Conservation (phyloP, 2,329 filamentous ascomycete genomes). For the Gyromitra esculenta region DNA sequence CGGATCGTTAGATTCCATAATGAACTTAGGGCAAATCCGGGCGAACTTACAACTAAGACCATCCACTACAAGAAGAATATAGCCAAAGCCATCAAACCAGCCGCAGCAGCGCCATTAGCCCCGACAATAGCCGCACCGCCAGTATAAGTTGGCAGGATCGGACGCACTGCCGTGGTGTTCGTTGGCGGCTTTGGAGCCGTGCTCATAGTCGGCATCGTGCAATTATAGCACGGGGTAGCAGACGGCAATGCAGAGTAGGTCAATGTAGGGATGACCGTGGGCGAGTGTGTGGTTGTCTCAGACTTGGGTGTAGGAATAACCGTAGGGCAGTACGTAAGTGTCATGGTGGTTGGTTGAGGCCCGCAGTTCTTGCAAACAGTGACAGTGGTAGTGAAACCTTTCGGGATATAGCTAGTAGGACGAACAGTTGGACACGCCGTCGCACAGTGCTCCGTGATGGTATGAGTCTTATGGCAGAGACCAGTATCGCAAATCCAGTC, state of each 20-base stretch:
- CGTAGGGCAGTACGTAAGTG: slow-evolving; percentile 49
- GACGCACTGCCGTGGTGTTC: slow-evolving; percentile 28
- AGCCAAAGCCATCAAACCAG: slow-evolving; percentile 29
- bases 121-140: slow-evolving; percentile 37
- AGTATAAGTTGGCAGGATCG: slow-evolving; percentile 36
- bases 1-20: not conserved
- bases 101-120: slow-evolving; percentile 24
- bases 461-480: slow-evolving; percentile 49
- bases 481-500: slow-evolving; percentile 46
- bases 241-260: slow-evolving; percentile 14
- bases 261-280: slow-evolving; percentile 1
- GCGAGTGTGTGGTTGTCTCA: slow-evolving; percentile 18
- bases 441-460: slow-evolving; percentile 49
- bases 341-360: slow-evolving; percentile 48
- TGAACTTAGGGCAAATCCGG: too few relatives aligned
- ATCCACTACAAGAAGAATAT: slow-evolving; percentile 37
- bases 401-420: slow-evolving; percentile 42
- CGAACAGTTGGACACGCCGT: slow-evolving; percentile 46
- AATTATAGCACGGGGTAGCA: slow-evolving; percentile 24
- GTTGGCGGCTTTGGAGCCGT: slow-evolving; percentile 22
- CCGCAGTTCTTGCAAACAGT: slow-evolving; percentile 50
- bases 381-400: slow-evolving; percentile 48
- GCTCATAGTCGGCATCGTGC: slow-evolving; percentile 32
- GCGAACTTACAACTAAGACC: not conserved
- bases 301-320: slow-evolving; percentile 2